Evolutionary conservation across 805 yeast species (phyloP).

Genomic region (Monosporozyma aerobia): DNA sequence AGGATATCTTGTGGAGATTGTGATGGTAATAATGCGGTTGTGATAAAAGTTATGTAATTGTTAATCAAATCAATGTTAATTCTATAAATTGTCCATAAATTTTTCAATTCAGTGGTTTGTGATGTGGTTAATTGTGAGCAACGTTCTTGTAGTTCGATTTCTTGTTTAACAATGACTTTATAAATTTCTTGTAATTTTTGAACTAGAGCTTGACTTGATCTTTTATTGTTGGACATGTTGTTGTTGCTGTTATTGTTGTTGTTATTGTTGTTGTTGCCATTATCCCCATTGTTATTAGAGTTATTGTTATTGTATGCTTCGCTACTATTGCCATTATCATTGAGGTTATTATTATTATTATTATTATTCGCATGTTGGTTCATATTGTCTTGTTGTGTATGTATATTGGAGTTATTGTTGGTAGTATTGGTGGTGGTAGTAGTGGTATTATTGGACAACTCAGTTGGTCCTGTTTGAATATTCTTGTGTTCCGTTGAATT

Average conservation of each 20-base stretch:
- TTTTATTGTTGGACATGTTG: constrained; percentile 15
- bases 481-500: background rate
- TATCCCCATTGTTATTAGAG: constrained; percentile 6
- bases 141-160: constrained; percentile 60
- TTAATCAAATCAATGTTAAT: constrained; percentile 57
- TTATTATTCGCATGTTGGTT: constrained; percentile 1
- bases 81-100: constrained; percentile 64
- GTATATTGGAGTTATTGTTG: background rate
- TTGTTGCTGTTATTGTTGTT: constrained; percentile 16
- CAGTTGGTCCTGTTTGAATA: background rate
- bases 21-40: constrained; percentile 64
- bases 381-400: background rate
- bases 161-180: constrained; percentile 56
- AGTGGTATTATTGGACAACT: background rate
- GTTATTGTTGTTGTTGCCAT: constrained; percentile 7
- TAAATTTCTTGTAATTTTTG: constrained; percentile 67
- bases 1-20: constrained; percentile 38
- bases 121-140: constrained; percentile 52
- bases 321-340: constrained; percentile 3
- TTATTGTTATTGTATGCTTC: constrained; percentile 2
- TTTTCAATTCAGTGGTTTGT: constrained; percentile 49
- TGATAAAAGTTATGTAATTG: constrained; percentile 61
- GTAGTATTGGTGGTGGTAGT: background rate
- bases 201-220: constrained; percentile 43
- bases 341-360: constrained; percentile 3